Percentiles rank a stretch among this genome's conserved stretches.
Conservation (phyloP, 305 asterid species). For the Striga hermonthica region DNA sequence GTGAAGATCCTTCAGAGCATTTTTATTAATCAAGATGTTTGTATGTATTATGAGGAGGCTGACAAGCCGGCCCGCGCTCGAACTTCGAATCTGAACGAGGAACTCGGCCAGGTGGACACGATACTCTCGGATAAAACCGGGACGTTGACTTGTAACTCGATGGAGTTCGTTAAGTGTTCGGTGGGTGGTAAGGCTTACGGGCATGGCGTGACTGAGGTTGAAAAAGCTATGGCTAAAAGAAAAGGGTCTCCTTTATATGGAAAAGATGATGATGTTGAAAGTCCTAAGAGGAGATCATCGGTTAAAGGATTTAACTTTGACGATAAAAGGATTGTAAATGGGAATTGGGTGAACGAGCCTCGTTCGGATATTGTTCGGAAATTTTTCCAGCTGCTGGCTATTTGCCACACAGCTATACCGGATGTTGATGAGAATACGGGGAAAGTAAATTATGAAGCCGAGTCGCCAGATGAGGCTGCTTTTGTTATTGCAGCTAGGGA, state of each 20-base stretch:
- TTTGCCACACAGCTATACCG: conserved; percentile 94
- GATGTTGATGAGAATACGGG: conserved; percentile 68
- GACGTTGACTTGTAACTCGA: conserved; percentile 88
- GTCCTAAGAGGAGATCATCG: conserved; percentile 34
- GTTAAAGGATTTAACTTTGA: conserved; percentile 87
- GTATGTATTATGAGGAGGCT: conserved; percentile 89
- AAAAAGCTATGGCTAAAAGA: conserved; percentile 76
- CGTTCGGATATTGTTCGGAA: conserved; percentile 54
- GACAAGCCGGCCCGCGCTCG: conserved; percentile 91
- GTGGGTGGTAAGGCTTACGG: conserved; percentile 88
- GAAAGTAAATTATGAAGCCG: conserved; percentile 84
- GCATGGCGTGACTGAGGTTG: conserved; percentile 77
- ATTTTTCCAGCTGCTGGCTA: conserved; percentile 78
- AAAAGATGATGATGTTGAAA: conserved; percentile 34
- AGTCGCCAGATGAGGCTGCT: conserved; percentile 99
- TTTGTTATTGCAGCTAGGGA: conserved; percentile 97
- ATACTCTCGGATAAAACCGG: conserved; percentile 95
- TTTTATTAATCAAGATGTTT: conserved; percentile 77
- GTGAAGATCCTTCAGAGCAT: conserved; percentile 94
- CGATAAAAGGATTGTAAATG: conserved; percentile 75
- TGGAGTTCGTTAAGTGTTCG: conserved; percentile 96
- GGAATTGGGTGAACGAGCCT: conserved; percentile 74
- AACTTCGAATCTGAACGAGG: conserved; percentile 93
- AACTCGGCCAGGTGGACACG: conserved; percentile 90
- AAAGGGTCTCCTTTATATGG: conserved; percentile 59